A percentile compares a stretch with the other conserved stretches of the same genome.
Conservation (phyloP, 345 rosid genomes). For the Melastoma malabathricum region DNA sequence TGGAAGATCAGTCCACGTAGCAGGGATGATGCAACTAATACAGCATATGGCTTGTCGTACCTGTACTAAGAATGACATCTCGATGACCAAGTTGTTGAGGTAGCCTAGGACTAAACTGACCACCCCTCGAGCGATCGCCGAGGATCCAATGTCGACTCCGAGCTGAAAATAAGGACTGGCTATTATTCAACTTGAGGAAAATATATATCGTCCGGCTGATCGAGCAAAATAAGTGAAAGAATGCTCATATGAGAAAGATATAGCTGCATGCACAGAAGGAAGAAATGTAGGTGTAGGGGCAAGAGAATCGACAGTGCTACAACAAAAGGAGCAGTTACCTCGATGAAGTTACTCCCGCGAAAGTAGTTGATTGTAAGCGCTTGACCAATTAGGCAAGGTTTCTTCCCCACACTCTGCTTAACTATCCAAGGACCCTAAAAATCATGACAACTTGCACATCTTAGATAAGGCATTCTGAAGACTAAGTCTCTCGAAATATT, state of each 20-base stretch:
- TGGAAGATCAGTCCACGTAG: neutral
- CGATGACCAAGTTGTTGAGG: conserved; percentile 84
- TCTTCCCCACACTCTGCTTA: conserved; percentile 93
- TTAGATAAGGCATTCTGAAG: neutral
- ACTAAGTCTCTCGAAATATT: neutral
- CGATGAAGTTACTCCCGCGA: conserved; percentile 77
- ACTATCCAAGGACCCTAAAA: conserved; percentile 96
- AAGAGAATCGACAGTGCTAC: no score
- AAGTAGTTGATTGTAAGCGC: conserved; percentile 87
- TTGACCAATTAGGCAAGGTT: conserved; percentile 89
- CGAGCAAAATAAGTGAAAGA: no score
- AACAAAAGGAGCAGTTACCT: conserved; percentile 31
- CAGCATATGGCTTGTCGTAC: conserved; percentile 20
- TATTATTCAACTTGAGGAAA: no score
- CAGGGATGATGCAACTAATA: no score
- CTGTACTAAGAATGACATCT: conserved; percentile 93
- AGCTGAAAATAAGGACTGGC: conserved; percentile 33
- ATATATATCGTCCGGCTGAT: no score
- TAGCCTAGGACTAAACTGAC: conserved; percentile 93
- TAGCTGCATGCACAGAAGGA: no score
- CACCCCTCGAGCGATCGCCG: conserved; percentile 93
- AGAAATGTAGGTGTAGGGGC: no score
- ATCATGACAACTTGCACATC: neutral
- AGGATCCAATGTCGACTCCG: conserved; percentile 85
- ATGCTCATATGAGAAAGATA: no score